Percentiles rank a stretch among this genome's conserved stretches.
These are phyloP conservation scores for Dendrostoma leiphaemia DNA, from an alignment of 2,329 filamentous ascomycete genomes.

Conservation along the genomic window DNA sequence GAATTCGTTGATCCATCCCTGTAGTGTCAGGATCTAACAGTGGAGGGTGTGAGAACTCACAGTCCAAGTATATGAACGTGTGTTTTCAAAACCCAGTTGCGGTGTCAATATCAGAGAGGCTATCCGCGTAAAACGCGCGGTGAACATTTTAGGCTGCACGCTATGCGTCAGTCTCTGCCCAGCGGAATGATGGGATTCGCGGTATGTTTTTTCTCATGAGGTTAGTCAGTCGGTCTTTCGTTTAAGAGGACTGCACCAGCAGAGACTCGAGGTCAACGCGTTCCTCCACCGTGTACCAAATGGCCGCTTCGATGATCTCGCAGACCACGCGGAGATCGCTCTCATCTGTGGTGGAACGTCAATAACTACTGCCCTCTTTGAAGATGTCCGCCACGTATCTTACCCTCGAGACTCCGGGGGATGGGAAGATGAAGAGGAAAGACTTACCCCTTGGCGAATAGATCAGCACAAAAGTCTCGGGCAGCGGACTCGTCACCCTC, in stretches of 20 bases:
- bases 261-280: constrained; percentile 18
- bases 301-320: constrained; percentile 69
- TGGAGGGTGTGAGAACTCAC: constrained; percentile 18
- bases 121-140: background rate
- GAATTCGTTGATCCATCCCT: background rate
- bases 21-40: constrained; percentile 11
- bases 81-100: background rate
- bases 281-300: constrained; percentile 57
- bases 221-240: too few relatives aligned
- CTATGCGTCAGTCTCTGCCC: constrained; percentile 13
- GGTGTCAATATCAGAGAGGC: background rate
- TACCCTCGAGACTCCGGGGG: too few relatives aligned
- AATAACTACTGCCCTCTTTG: too few relatives aligned
- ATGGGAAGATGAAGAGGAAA: background rate
- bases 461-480: constrained; percentile 74
- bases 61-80: constrained; percentile 2
- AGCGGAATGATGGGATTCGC: background rate
- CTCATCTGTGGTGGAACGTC: constrained; percentile 40
- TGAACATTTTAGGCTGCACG: constrained; percentile 2
- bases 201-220: background rate
- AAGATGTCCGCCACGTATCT: too few relatives aligned
- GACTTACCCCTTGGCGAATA: constrained; percentile 68
- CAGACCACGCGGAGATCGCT: constrained; percentile 66
- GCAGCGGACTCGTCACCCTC: constrained; percentile 64
- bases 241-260: background rate